Percentiles rank a stretch among this genome's conserved stretches.
These are phyloP conservation scores for Cryptococcus sp. DNA, from an alignment of 1,284 basidiomycete genomes.

Conservation along the genomic window DNA sequence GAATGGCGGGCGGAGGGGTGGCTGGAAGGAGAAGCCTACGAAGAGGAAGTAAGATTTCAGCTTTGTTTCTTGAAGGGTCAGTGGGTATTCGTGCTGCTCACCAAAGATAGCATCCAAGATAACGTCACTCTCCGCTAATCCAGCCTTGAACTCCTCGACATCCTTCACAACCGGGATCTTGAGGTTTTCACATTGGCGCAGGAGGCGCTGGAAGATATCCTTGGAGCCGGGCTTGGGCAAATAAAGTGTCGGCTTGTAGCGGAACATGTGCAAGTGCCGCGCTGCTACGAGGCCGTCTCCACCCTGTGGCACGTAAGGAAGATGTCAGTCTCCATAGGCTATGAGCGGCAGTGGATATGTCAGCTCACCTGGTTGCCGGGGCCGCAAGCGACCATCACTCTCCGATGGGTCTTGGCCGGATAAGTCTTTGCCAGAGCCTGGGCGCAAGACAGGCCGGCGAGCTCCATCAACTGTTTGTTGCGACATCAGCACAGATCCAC, in stretches of 20 bases:
- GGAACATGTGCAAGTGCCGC: conserved; percentile 86
- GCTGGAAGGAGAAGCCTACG: conserved; percentile 84
- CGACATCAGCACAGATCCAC: too few species aligned
- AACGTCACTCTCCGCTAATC: conserved; percentile 68
- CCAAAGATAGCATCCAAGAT: conserved; percentile 93
- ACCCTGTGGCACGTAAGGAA: conserved; percentile 54
- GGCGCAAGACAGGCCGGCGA: conserved; percentile 95
- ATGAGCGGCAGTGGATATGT: too few species aligned
- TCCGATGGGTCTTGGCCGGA: conserved; percentile 60
- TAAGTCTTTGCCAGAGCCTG: conserved; percentile 79
- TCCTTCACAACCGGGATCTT: conserved; percentile 65
- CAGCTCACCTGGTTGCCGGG: conserved; percentile 76
- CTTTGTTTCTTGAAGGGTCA: neutral
- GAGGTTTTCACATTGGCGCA: conserved; percentile 84
- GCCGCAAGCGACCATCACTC: conserved; percentile 88
- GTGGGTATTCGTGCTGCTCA: conserved; percentile 20
- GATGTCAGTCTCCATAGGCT: neutral
- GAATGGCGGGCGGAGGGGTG: conserved; percentile 83
- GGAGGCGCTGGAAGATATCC: conserved; percentile 81
- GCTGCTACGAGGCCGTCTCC: conserved; percentile 97
- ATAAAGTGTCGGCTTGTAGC: conserved; percentile 78
- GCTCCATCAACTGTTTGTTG: conserved; percentile 90
- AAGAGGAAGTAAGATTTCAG: neutral
- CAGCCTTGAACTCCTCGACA: conserved; percentile 55
- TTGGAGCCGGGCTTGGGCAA: conserved; percentile 82